Conservation (phyloP, 495 filamentous ascomycete species). For the Amphirosellinia nigrospora region DNA sequence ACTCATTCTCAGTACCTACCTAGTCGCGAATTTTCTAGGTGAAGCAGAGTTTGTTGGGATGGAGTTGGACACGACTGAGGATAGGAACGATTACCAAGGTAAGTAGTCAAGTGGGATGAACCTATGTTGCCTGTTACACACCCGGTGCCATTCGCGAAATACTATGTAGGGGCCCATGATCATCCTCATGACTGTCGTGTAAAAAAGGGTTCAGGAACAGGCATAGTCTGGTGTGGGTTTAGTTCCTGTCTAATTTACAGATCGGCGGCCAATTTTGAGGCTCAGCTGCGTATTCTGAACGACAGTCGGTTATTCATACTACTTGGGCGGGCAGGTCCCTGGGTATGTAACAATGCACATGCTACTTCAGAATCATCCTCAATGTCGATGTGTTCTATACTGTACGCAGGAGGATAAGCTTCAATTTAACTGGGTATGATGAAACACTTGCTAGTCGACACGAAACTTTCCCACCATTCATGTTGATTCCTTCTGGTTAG, state of each 20-base stretch:
- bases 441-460: neutral
- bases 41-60: neutral
- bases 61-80: neutral
- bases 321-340: neutral
- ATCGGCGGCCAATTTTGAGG: slow-evolving; percentile 16
- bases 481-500: neutral
- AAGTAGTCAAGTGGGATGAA: neutral
- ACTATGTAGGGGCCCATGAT: neutral
- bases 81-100: neutral
- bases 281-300: neutral
- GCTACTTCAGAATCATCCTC: neutral
- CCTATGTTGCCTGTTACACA: neutral
- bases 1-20: no score
- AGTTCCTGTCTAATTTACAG: neutral
- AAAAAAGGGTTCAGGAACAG: slow-evolving; percentile 14
- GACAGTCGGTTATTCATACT: neutral
- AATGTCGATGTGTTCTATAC: neutral
- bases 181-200: neutral
- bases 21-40: no score
- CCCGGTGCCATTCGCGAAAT: neutral
- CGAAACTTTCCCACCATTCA: neutral
- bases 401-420: neutral
- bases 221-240: slow-evolving; percentile 13
- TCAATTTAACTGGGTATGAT: no score
- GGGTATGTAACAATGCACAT: neutral